These are phyloP conservation scores for Populus tremula DNA, from an alignment of 345 rosid species.

Conservation along the genomic window DNA sequence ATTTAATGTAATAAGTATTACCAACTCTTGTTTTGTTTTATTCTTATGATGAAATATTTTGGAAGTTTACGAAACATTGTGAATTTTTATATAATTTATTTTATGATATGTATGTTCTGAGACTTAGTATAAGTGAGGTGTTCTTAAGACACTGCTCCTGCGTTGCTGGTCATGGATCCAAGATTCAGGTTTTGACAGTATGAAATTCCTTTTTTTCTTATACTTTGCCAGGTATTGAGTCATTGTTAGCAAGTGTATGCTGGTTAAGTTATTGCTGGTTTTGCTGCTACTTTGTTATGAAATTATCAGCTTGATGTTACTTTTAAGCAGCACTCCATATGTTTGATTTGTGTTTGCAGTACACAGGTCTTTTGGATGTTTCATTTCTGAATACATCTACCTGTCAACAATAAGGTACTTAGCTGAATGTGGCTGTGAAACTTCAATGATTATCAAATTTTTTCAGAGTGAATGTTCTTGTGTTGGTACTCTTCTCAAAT, in stretches of 20 bases:
- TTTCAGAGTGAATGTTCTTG: slow-evolving; percentile 17
- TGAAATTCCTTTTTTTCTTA: neutral
- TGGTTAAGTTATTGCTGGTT: neutral
- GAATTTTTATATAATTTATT: too few species aligned
- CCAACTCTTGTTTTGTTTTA: too few species aligned
- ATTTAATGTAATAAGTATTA: too few species aligned
- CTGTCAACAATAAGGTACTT: neutral
- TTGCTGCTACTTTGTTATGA: neutral
- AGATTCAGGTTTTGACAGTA: too few species aligned
- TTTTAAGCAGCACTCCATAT: neutral
- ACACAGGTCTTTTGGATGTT: neutral
- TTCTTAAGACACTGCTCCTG: too few species aligned
- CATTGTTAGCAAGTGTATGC: neutral
- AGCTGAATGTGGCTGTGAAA: neutral
- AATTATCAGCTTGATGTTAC: neutral
- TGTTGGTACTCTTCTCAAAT: neutral
- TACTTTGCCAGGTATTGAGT: neutral
- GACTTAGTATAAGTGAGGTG: too few species aligned
- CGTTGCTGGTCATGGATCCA: too few species aligned
- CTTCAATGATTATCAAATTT: neutral
- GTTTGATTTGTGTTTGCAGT: neutral
- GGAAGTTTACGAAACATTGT: too few species aligned
- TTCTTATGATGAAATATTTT: too few species aligned
- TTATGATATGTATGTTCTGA: too few species aligned
- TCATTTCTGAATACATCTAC: neutral